Base-by-base conservation (phyloP, 2,329 filamentous ascomycete species). In the Thelonectria discophora region DNA sequence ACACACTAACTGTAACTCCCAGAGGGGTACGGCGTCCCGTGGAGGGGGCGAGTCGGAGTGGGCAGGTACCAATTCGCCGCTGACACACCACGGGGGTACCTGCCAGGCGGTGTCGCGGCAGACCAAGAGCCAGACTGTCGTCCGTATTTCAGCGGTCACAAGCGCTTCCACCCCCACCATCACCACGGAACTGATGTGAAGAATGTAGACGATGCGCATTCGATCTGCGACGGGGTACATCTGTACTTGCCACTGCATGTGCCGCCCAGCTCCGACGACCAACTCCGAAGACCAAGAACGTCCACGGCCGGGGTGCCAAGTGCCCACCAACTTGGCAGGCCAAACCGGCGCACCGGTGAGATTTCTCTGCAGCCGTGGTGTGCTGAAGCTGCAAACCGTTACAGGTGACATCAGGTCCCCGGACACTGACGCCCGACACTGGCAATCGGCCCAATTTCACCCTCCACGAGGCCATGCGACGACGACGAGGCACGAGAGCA, bases 41-140 rank as follows among this genome's bases (percentile, higher is more conserved):
- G 7, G 24, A 24, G 32, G 60, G 46, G 50, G 55, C 20, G 57
- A 37, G n/a, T n/a, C n/a, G n/a, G n/a, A n/a, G n/a, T n/a, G n/a
- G n/a, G n/a, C 40, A 60, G 53, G 58, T 60, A 60, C 47, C 58
- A 20, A 52, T 46, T 27, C 40, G 40, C n/a, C 34, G 58, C 32
- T 32, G 18, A 39, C 42, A 21, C 47, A 30, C 39, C 30, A 20
- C 37, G 18, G 54, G 37, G 52, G 48, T 61, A 61, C 58, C 53
- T 61, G 42, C 27, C 27, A 8, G 40, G 30, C 58, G 42, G 37
- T 50, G 51, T 60, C 57, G 50, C 54, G 34, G 45, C 48, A 56
- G 40, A 27, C 20, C 49, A 32, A 30, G 27, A 30, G 27, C 7
- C 24, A 24, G 24, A 15, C 37, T 20, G 18, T 3, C 24, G 3